phyloP scores from a whole-genome alignment of 2,329 filamentous ascomycete species.

The Verticillium alfalfae region DNA sequence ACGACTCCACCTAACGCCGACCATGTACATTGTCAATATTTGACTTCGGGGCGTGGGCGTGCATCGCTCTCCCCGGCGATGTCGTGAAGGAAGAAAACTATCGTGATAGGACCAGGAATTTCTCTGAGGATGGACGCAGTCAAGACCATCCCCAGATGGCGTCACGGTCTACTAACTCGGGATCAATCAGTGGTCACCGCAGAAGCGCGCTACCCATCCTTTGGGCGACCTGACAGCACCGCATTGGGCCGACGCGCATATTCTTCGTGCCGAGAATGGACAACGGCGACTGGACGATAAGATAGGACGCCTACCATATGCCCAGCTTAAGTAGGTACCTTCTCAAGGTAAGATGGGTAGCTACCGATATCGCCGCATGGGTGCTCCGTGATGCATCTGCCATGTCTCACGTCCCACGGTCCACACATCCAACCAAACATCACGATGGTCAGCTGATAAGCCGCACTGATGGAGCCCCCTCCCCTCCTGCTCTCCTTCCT shows the following conservation, averaged over 20 bases:
- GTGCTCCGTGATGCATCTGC: neutral
- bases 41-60: neutral
- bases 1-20: constrained; percentile 5
- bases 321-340: too few species aligned
- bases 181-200: neutral
- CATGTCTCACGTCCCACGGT: neutral
- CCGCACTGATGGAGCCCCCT: neutral
- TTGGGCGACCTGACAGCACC: neutral
- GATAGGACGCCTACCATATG: neutral
- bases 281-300: neutral
- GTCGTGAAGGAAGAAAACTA: neutral
- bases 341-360: too few species aligned
- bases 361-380: neutral
- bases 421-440: neutral
- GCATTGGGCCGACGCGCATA: neutral
- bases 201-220: neutral
- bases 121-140: neutral
- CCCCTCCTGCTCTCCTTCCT: neutral
- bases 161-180: neutral
- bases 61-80: neutral
- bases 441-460: neutral
- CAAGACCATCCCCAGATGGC: neutral
- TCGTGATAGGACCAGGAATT: too few species aligned
- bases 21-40: neutral
- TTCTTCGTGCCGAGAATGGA: neutral